These are phyloP conservation scores for Starmera dryadoides DNA, from an alignment of 805 yeast genomes.

Conservation along the genomic window DNA sequence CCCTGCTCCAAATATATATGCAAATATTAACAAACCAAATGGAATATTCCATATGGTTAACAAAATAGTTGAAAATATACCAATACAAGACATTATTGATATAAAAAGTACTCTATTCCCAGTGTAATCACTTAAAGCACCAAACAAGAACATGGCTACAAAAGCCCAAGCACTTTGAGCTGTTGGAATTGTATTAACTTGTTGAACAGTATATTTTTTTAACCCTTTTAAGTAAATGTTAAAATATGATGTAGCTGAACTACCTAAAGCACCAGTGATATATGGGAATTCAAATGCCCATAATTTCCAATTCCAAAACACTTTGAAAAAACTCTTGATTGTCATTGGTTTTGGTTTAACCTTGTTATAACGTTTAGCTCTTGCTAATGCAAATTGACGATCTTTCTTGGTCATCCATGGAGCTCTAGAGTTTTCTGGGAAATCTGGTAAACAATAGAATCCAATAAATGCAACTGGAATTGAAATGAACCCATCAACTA, in stretches of 20 bases:
- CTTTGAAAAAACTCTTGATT: slow-evolving; percentile 53
- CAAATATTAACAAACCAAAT: slow-evolving; percentile 2
- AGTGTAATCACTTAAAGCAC: slow-evolving; percentile 2
- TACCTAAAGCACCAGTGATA: slow-evolving; percentile 1
- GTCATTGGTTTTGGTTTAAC: slow-evolving; percentile 45
- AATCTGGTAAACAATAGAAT: slow-evolving; percentile 29
- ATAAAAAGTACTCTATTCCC: slow-evolving; percentile 1
- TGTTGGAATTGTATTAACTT: slow-evolving; percentile 4
- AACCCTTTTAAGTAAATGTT: slow-evolving; percentile 1
- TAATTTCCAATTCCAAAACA: slow-evolving; percentile 43
- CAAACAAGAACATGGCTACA: background rate
- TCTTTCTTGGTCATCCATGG: slow-evolving; percentile 5
- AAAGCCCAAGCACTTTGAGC: slow-evolving; percentile 3
- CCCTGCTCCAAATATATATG: slow-evolving; percentile 2
- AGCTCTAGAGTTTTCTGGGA: slow-evolving; percentile 6
- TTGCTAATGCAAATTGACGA: slow-evolving; percentile 6
- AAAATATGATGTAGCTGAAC: background rate
- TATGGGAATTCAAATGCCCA: slow-evolving; percentile 3
- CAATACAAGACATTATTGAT: background rate
- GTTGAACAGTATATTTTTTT: slow-evolving; percentile 1
- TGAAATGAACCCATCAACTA: slow-evolving; percentile 46
- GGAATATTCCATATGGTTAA: slow-evolving; percentile 3
- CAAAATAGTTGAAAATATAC: background rate
- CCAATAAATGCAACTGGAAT: slow-evolving; percentile 25
- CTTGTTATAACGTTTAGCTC: slow-evolving; percentile 38